Evolutionary conservation across 306 rosid species (phyloP).

Genomic region (Pyrus communis): DNA sequence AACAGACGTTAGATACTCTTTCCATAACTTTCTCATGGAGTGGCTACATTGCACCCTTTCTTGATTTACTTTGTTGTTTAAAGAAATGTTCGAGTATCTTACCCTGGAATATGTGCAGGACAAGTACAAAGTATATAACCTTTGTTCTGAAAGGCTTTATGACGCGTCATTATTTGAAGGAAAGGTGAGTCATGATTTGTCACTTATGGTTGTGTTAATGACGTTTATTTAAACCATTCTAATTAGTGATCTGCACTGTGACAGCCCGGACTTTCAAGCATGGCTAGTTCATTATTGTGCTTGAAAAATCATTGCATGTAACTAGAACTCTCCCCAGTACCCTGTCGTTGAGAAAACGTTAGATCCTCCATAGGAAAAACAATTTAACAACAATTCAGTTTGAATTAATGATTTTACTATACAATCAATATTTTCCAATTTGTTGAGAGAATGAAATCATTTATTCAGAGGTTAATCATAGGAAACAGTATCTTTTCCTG

Average conservation of each 20-base stretch:
- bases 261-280: not conserved
- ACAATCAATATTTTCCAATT: too few species aligned
- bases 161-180: slow-evolving; percentile 96
- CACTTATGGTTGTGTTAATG: slow-evolving; percentile 8
- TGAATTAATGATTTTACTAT: too few species aligned
- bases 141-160: slow-evolving; percentile 94
- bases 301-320: not conserved
- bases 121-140: slow-evolving; percentile 94
- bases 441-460: too few species aligned
- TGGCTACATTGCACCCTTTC: not conserved
- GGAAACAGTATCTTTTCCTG: too few species aligned
- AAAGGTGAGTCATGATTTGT: slow-evolving; percentile 56
- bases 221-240: not conserved
- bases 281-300: not conserved
- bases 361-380: too few species aligned
- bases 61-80: not conserved
- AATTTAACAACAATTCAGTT: too few species aligned
- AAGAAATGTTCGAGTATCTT: not conserved
- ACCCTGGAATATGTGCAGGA: slow-evolving; percentile 42
- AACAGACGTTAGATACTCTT: not conserved
- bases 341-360: too few species aligned
- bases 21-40: not conserved
- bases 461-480: too few species aligned
- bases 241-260: not conserved
- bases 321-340: not conserved